phyloP scores from a whole-genome alignment of 2,329 filamentous ascomycete genomes.

The Fusarium chuoi region DNA sequence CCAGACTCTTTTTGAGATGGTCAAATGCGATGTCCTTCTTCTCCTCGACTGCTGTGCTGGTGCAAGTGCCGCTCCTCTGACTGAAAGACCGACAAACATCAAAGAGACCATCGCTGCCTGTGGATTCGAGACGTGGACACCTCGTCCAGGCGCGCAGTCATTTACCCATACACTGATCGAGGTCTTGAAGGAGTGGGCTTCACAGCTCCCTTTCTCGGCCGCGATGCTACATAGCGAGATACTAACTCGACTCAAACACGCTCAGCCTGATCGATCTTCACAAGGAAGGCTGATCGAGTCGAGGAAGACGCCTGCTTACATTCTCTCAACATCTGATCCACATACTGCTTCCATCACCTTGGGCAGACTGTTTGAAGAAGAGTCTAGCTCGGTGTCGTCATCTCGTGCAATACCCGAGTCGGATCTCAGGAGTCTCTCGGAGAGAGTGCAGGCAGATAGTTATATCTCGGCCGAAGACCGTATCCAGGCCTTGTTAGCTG shows the following conservation, averaged over 20 bases:
- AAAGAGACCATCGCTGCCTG: slow-evolving; percentile 44
- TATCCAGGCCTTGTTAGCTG: slow-evolving; percentile 34
- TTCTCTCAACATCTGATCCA: slow-evolving; percentile 41
- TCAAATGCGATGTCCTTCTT: slow-evolving; percentile 41
- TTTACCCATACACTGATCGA: slow-evolving; percentile 43
- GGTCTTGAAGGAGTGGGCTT: slow-evolving; percentile 42
- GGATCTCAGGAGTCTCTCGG: slow-evolving; percentile 32
- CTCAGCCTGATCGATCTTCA: slow-evolving; percentile 37
- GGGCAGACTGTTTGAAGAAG: slow-evolving; percentile 35
- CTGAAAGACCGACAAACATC: slow-evolving; percentile 41
- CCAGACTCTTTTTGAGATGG: slow-evolving; percentile 43
- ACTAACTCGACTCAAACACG: slow-evolving; percentile 41
- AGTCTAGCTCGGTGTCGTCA: slow-evolving; percentile 31
- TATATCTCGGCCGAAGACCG: slow-evolving; percentile 39
- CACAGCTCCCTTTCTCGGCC: slow-evolving; percentile 41
- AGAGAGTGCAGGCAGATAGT: slow-evolving; percentile 35
- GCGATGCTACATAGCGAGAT: slow-evolving; percentile 45
- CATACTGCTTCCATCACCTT: slow-evolving; percentile 42
- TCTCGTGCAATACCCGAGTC: slow-evolving; percentile 37
- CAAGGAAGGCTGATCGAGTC: slow-evolving; percentile 39
- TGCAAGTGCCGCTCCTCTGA: slow-evolving; percentile 42
- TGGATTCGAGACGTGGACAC: slow-evolving; percentile 43
- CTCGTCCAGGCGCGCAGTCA: slow-evolving; percentile 39
- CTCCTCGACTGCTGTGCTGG: slow-evolving; percentile 43
- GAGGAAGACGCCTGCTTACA: slow-evolving; percentile 42